Evolutionary conservation across 164 flowering plant genomes (phyloP).

Genomic region (Magnolia officinalis): DNA sequence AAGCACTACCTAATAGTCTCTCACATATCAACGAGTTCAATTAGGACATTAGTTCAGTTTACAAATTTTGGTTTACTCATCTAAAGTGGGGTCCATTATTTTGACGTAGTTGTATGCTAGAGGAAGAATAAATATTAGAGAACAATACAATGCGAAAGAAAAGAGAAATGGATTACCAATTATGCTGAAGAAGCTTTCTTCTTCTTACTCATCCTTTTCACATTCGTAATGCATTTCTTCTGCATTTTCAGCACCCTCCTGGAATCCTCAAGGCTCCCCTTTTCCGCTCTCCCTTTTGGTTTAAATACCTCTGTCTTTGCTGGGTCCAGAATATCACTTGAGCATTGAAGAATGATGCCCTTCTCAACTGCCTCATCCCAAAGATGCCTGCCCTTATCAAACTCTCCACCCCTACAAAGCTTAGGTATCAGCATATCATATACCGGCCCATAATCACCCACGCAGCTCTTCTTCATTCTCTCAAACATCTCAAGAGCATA

Average conservation of each 20-base stretch:
- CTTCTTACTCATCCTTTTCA: slow-evolving; percentile 4
- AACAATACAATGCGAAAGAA: not conserved
- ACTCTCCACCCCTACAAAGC: slow-evolving; percentile 64
- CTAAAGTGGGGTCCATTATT: too few species aligned
- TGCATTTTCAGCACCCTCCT: not conserved
- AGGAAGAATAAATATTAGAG: not conserved
- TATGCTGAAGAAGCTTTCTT: slow-evolving; percentile 8
- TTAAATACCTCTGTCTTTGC: slow-evolving; percentile 48
- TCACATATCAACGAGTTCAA: too few species aligned
- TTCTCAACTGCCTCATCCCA: slow-evolving; percentile 65
- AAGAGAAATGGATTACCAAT: not conserved
- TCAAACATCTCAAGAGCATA: slow-evolving; percentile 61
- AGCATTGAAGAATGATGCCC: slow-evolving; percentile 52
- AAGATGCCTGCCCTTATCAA: slow-evolving; percentile 62
- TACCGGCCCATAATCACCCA: slow-evolving; percentile 60
- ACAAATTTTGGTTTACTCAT: too few species aligned
- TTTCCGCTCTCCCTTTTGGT: slow-evolving; percentile 38
- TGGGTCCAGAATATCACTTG: slow-evolving; percentile 55
- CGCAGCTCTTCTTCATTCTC: slow-evolving; percentile 46
- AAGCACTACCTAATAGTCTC: too few species aligned
- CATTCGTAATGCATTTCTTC: not conserved
- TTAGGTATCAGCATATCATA: slow-evolving; percentile 77
- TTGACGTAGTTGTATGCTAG: not conserved
- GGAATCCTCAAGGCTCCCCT: slow-evolving; percentile 13
- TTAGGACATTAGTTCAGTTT: too few species aligned